Base-by-base conservation (phyloP, 768 basidiomycete genomes). In the Collybia nuda region DNA sequence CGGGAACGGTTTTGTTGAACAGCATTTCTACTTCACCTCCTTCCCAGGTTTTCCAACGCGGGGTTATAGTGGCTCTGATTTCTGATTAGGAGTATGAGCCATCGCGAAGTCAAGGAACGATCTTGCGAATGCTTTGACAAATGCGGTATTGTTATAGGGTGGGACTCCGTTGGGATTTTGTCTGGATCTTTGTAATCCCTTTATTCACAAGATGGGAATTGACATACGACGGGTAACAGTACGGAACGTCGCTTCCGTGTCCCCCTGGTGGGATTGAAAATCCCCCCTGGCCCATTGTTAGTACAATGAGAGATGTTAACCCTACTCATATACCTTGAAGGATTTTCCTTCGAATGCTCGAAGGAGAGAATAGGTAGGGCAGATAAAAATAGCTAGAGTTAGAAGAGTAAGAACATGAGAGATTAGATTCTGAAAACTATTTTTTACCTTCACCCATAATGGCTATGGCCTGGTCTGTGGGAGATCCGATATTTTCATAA, bases 201-300 rank as follows among this genome's bases (percentile, higher is more conserved):
- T 21, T 9, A n/a, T 21, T 17, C 2, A 17, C 3, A 44, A 11
- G n/a, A 46, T 14, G 37, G 38, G 12, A 41, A 15, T 38, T 55
- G 71, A 50, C 28, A 11, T 56, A 76, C 76, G 56, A 60, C 7
- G 69, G 57, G 51, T 73, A 79, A 48, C 77, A 78, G 53, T 72
- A 78, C 1, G 47, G 28, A 1, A 67, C 40, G 48, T 77, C 77
- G 4, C 57, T 29, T 23, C 65, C 72, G 47, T 80, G 78, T 0
- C 32, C 26, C 2, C 61, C 72, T 2, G 76, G 76, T 14, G 75
- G 73, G 28, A 76, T 61, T 4, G 76, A 70, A 50, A 74, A 80
- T 54, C 74, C 68, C 9, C 65, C 69, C 75, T 75, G 21, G n/a
- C n/a, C 35, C 5, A 17, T 21, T 45, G 6, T n/a, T 48, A n/a